Evolutionary conservation across 1,284 basidiomycete genomes (phyloP).

Genomic region (Apiotrichum porosum): DNA sequence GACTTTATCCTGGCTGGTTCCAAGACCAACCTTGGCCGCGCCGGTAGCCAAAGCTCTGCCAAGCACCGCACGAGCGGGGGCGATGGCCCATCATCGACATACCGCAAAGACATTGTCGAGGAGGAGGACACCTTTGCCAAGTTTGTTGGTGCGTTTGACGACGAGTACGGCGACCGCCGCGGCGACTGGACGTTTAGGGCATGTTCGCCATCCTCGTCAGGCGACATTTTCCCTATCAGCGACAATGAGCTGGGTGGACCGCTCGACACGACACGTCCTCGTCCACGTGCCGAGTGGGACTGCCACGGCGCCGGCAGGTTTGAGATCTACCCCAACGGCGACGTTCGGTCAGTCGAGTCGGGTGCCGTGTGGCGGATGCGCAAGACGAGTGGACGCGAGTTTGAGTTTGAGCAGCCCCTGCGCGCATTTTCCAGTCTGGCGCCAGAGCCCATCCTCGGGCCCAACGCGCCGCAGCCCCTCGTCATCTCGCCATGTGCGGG

Average conservation of each 20-base stretch:
- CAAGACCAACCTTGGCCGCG: slow-evolving; percentile 31
- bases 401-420: slow-evolving; percentile 34
- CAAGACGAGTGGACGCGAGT: slow-evolving; percentile 33
- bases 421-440: neutral
- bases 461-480: slow-evolving; percentile 5
- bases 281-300: slow-evolving; percentile 40
- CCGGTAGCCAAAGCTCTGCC: slow-evolving; percentile 4
- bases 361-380: slow-evolving; percentile 38
- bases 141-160: slow-evolving; percentile 50
- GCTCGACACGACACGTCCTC: slow-evolving; percentile 15
- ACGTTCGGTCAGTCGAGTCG: slow-evolving; percentile 34
- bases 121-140: slow-evolving; percentile 50
- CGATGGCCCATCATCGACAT: no score
- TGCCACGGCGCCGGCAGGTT: slow-evolving; percentile 42
- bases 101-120: slow-evolving; percentile 10
- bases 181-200: slow-evolving; percentile 49
- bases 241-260: slow-evolving; percentile 1
- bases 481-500: slow-evolving; percentile 3
- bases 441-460: no score
- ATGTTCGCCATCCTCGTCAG: slow-evolving; percentile 9
- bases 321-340: slow-evolving; percentile 36
- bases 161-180: slow-evolving; percentile 49
- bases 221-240: neutral
- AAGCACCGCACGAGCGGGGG: neutral
- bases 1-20: slow-evolving; percentile 50